Conservation (phyloP, 306 rosid species). For the Sicyos edulis region DNA sequence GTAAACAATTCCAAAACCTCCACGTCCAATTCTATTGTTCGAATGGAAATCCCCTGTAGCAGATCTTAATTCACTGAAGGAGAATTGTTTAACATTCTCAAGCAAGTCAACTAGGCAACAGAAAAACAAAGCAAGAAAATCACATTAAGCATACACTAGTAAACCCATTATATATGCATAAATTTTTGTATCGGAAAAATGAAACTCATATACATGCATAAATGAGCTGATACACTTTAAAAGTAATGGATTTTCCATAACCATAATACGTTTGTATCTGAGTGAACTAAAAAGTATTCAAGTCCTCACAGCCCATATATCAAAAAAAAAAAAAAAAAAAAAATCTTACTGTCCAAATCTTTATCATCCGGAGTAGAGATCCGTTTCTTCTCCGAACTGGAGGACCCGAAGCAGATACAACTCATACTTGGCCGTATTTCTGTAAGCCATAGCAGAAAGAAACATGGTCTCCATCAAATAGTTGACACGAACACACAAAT, state of each 20-base stretch:
- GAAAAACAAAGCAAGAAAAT: constrained; percentile 20
- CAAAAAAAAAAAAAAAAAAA: constrained; percentile 2
- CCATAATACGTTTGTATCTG: neutral
- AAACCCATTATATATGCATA: neutral
- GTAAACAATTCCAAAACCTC: constrained; percentile 91
- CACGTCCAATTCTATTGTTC: constrained; percentile 70
- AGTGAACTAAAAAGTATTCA: neutral
- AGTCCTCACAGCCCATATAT: constrained; percentile 43
- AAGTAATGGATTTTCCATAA: neutral
- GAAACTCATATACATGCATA: neutral
- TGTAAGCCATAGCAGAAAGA: neutral
- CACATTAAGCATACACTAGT: neutral
- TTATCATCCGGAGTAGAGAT: constrained; percentile 27
- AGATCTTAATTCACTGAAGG: constrained; percentile 53
- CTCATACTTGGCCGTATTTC: constrained; percentile 38
- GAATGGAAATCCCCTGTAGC: constrained; percentile 70
- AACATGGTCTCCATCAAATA: neutral
- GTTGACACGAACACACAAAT: neutral
- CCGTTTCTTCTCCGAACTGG: constrained; percentile 32
- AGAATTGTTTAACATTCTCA: constrained; percentile 48
- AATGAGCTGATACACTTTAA: neutral
- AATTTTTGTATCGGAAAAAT: neutral
- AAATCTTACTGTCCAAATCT: constrained; percentile 50
- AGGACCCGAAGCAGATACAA: constrained; percentile 81
- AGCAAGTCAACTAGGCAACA: constrained; percentile 41